These are phyloP conservation scores for Cronartium quercuum DNA, from an alignment of 1,284 basidiomycete species.

Conservation along the genomic window DNA sequence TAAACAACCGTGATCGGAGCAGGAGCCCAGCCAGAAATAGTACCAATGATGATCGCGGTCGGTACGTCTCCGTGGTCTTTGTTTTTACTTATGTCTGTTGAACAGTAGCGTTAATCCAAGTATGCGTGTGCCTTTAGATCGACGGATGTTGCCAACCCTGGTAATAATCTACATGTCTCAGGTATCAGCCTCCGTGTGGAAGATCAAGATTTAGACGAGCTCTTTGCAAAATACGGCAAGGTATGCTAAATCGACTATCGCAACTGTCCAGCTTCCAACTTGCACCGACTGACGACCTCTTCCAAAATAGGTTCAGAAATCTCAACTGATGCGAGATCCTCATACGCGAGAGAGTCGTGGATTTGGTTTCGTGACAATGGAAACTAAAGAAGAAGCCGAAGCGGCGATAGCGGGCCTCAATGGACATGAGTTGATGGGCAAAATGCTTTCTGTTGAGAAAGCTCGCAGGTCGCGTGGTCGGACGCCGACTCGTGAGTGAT, in stretches of 20 bases:
- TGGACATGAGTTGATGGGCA: constrained; percentile 75
- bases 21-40: constrained; percentile 12
- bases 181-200: constrained; percentile 73
- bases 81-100: background rate
- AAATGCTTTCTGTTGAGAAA: constrained; percentile 77
- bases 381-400: constrained; percentile 75
- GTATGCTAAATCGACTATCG: constrained; percentile 55
- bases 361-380: constrained; percentile 97
- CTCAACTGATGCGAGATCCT: constrained; percentile 93
- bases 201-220: constrained; percentile 75
- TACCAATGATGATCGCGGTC: constrained; percentile 27
- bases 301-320: constrained; percentile 56
- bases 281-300: background rate
- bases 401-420: constrained; percentile 77
- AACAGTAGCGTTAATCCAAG: too few species aligned
- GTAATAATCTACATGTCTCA: constrained; percentile 95
- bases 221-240: constrained; percentile 80
- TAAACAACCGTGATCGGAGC: constrained; percentile 11
- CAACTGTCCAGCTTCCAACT: background rate
- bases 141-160: constrained; percentile 63
- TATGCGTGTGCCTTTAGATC: constrained; percentile 41
- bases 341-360: constrained; percentile 93
- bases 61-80: background rate
- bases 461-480: constrained; percentile 51
- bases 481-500: constrained; percentile 38